These are phyloP conservation scores for Suillus hirtellus DNA, from an alignment of 768 basidiomycete genomes.

Conservation along the genomic window DNA sequence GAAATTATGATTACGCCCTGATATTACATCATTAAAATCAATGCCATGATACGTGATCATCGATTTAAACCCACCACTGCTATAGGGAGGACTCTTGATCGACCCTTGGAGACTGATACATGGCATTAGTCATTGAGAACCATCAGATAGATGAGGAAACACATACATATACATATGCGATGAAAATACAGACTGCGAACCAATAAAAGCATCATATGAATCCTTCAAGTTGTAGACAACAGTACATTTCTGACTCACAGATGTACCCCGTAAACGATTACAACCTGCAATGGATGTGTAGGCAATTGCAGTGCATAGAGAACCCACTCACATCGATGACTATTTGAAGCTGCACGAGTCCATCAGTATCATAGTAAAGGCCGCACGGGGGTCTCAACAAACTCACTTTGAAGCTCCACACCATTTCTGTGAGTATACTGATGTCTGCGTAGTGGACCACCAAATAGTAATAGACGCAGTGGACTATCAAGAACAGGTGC, in stretches of 20 bases:
- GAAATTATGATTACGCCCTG: not conserved
- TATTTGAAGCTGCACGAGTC: not conserved
- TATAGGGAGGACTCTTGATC: not conserved
- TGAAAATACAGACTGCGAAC: not conserved
- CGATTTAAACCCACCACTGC: not conserved
- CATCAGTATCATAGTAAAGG: not conserved
- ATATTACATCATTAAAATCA: not conserved
- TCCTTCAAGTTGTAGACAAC: not conserved
- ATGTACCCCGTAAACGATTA: not conserved
- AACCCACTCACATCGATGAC: not conserved
- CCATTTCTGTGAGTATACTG: not conserved
- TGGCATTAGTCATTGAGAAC: not conserved
- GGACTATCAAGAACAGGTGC: not conserved
- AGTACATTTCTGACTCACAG: not conserved
- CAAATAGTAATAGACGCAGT: not conserved
- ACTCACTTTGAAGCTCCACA: slow-evolving; percentile 3
- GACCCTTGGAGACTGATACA: not conserved
- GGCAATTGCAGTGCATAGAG: not conserved
- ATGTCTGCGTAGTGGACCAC: not conserved
- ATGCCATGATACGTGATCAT: not conserved
- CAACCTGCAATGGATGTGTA: not conserved
- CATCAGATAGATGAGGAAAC: not conserved
- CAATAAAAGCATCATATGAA: too few species aligned
- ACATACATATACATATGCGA: not conserved
- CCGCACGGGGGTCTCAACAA: not conserved